These are phyloP conservation scores for Neonectria hederae DNA, from an alignment of 2,329 filamentous ascomycete genomes.

Conservation along the genomic window DNA sequence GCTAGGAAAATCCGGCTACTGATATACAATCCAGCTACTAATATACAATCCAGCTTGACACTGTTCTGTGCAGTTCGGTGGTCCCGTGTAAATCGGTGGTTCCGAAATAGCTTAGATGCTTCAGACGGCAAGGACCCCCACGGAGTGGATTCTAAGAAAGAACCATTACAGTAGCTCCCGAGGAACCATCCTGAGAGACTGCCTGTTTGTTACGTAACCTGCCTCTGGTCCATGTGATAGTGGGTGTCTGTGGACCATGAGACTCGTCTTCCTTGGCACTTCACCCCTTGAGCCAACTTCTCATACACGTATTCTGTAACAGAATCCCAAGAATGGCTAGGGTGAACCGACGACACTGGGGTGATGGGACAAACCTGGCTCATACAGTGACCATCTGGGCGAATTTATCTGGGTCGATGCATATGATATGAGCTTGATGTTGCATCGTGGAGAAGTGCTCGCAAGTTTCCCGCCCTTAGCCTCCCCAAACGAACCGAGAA, in stretches of 20 bases:
- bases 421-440: background rate
- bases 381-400: background rate
- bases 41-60: background rate
- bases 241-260: background rate
- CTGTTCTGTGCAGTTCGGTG: background rate
- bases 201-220: background rate
- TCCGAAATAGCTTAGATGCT: background rate
- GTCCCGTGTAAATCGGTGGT: background rate
- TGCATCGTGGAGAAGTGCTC: background rate
- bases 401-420: background rate
- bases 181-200: background rate
- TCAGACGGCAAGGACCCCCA: background rate
- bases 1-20: too few relatives aligned
- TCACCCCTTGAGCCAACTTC: background rate
- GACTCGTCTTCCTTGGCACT: background rate
- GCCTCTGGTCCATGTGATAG: background rate
- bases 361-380: background rate
- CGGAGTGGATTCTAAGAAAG: background rate
- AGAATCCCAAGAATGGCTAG: background rate
- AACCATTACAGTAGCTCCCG: background rate
- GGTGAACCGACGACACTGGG: background rate
- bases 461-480: background rate
- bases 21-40: too few relatives aligned
- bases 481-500: background rate
- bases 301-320: background rate